Evolutionary conservation across 1,139 yeast species (phyloP).

Genomic region (Yamadazyma atmosphaerica): DNA sequence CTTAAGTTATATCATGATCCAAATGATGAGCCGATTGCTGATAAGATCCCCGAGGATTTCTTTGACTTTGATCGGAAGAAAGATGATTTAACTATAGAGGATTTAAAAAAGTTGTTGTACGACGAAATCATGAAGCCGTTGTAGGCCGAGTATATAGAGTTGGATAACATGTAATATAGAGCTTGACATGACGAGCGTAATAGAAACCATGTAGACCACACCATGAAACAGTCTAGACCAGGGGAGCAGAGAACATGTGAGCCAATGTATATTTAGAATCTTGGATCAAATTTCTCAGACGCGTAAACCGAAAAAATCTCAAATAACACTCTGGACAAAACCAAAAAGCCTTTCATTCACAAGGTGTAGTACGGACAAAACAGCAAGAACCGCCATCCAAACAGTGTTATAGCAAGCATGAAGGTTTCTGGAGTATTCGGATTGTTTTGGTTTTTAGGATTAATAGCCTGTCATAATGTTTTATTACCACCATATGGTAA

Average conservation of each 20-base stretch:
- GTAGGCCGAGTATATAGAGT: background rate
- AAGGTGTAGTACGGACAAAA: background rate
- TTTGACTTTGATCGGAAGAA: slow-evolving; percentile 62
- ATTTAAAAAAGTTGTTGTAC: slow-evolving; percentile 54
- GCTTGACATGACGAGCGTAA: background rate
- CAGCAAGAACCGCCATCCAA: too few species aligned
- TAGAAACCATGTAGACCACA: background rate
- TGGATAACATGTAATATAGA: background rate
- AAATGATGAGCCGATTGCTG: slow-evolving; percentile 67
- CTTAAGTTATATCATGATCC: slow-evolving; percentile 68
- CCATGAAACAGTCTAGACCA: background rate
- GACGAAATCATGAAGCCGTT: slow-evolving; percentile 50
- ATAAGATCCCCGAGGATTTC: slow-evolving; percentile 55
- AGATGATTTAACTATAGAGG: slow-evolving; percentile 47
- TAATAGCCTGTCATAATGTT: slow-evolving; percentile 69
- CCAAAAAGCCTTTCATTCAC: background rate
- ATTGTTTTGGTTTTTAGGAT: slow-evolving; percentile 17
- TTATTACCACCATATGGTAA: slow-evolving; percentile 82
- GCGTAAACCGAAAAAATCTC: background rate
- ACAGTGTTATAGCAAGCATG: too few species aligned
- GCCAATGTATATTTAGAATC: too few species aligned
- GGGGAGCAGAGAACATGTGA: too few species aligned
- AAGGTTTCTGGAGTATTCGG: slow-evolving; percentile 7
- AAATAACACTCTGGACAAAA: slow-evolving; percentile 1
- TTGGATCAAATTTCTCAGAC: background rate